phyloP scores from a whole-genome alignment of 2,329 filamentous ascomycete species.

The Exophiala sp. region DNA sequence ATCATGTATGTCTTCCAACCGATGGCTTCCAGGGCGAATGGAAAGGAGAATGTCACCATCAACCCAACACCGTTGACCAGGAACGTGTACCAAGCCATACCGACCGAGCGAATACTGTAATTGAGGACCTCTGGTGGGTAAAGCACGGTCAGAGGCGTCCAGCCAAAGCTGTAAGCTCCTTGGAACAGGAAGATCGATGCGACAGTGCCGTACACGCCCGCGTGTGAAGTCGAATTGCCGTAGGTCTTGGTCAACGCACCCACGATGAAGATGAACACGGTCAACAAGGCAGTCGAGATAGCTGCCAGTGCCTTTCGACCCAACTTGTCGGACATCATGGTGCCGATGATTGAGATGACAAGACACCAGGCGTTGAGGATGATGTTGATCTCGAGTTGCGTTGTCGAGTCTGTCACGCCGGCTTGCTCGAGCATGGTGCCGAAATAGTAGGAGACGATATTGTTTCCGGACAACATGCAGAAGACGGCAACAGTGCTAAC shows the following conservation, averaged over 20 bases:
- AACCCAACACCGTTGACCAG: conserved; percentile 32
- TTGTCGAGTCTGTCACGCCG: conserved; percentile 42
- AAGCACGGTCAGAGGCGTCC: conserved; percentile 48
- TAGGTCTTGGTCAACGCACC: conserved; percentile 49
- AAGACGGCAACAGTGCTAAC: conserved; percentile 14
- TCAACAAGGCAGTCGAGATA: conserved; percentile 33
- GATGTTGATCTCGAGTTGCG: conserved; percentile 50
- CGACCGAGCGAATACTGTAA: conserved; percentile 50
- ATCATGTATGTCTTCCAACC: conserved; percentile 50
- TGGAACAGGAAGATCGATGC: conserved; percentile 37
- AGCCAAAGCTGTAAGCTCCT: conserved; percentile 41
- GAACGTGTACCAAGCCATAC: conserved; percentile 39
- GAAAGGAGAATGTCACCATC: conserved; percentile 41
- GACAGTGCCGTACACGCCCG: conserved; percentile 42
- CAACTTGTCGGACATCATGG: conserved; percentile 41
- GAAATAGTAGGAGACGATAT: conserved; percentile 37
- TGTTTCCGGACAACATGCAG: conserved; percentile 21
- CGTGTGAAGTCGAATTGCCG: conserved; percentile 36
- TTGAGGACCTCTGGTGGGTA: conserved; percentile 52
- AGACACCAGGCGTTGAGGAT: conserved; percentile 52
- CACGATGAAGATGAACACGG: conserved; percentile 50
- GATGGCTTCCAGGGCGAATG: conserved; percentile 42
- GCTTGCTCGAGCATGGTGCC: conserved; percentile 45
- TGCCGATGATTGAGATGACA: conserved; percentile 41
- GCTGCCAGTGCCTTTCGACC: conserved; percentile 44